Percentiles rank a stretch among this genome's conserved stretches.
Evolutionary conservation across 306 rosid species (phyloP).

Genomic region (Glycine tomentella): DNA sequence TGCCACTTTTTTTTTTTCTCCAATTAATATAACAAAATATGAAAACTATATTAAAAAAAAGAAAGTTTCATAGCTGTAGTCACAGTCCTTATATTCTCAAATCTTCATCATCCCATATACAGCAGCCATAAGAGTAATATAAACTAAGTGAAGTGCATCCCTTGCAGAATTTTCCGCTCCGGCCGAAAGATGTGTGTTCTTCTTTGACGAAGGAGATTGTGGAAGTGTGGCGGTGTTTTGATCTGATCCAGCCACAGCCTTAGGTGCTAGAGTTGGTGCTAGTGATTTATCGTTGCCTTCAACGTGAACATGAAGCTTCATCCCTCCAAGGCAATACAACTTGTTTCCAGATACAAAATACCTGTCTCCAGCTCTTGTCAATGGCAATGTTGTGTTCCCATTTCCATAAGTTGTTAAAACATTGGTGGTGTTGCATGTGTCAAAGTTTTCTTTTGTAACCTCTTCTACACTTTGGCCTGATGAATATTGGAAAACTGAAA

Average conservation of each 20-base stretch:
- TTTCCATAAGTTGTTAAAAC: constrained; percentile 51
- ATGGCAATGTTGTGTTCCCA: constrained; percentile 77
- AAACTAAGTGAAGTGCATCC: constrained; percentile 30
- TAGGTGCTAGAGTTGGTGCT: constrained; percentile 63
- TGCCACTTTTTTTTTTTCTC: neutral
- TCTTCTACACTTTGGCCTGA: constrained; percentile 67
- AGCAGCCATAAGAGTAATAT: constrained; percentile 21
- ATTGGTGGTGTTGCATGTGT: constrained; percentile 75
- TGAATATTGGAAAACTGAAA: constrained; percentile 78
- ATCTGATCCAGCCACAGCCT: constrained; percentile 44
- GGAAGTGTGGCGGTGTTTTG: constrained; percentile 41
- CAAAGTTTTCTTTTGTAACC: constrained; percentile 63
- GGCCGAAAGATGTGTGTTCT: constrained; percentile 52
- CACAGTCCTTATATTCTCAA: constrained; percentile 16
- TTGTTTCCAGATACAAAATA: constrained; percentile 77
- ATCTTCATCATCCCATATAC: constrained; percentile 32
- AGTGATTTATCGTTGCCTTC: constrained; percentile 42
- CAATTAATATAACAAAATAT: no score
- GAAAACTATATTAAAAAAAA: no score
- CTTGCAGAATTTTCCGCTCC: constrained; percentile 39
- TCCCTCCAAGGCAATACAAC: constrained; percentile 84
- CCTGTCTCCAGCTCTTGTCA: constrained; percentile 68
- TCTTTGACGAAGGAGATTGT: constrained; percentile 60
- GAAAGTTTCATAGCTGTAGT: neutral
- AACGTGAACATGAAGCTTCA: constrained; percentile 72